Base-by-base conservation (phyloP, 345 rosid species). In the Gossypium mustelinum region DNA sequence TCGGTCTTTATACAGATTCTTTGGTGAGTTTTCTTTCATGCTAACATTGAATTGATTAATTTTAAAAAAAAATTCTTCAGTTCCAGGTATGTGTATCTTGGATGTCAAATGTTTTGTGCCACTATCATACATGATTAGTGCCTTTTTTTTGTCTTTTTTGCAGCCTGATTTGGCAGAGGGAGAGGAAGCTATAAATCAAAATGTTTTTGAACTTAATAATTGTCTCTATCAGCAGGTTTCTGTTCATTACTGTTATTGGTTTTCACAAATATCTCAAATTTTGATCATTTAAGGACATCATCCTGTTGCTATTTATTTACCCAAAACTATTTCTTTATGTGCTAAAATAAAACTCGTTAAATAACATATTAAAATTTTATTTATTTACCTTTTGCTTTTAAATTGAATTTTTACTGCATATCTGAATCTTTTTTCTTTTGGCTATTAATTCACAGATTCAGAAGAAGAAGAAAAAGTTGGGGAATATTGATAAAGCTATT, bases 111-210 rank as follows among this genome's bases (percentile, higher is more conserved):
- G 44, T 4, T 45, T 74, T 45, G 47, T 74, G 16, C 56, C 47
- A 57, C 48, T 48, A 73, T 17, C 41, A 54, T 25, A 25, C 48
- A 73, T 73, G 20, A 61, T 60, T 75, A 68, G 54, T 17, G 62
- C 2, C 11, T 59, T 43, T 73, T 24, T 41, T 67, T 51, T 80
- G 57, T 70, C 65, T 41, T 63, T 51, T 57, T 27, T 84, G 80
- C 90, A 95, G 99, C 99, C 97, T 83, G 98, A 90, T 85, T 85
- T 90, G 55, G 83, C 97, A 45, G 98, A 93, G 79, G 89, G 87
- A 60, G 93, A 77, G 75, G 90, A 89, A 80, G 77, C 82, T 70
- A 82, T 96, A 73, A 85, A 80, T 80, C 90, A 86, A 67, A 86
- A 88, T 80, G 86, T 90, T 77, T 60, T 81, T 81, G 87, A 90